These are phyloP conservation scores for Ceratobasidium sp. DNA, from an alignment of 1,284 basidiomycete genomes.

Conservation along the genomic window DNA sequence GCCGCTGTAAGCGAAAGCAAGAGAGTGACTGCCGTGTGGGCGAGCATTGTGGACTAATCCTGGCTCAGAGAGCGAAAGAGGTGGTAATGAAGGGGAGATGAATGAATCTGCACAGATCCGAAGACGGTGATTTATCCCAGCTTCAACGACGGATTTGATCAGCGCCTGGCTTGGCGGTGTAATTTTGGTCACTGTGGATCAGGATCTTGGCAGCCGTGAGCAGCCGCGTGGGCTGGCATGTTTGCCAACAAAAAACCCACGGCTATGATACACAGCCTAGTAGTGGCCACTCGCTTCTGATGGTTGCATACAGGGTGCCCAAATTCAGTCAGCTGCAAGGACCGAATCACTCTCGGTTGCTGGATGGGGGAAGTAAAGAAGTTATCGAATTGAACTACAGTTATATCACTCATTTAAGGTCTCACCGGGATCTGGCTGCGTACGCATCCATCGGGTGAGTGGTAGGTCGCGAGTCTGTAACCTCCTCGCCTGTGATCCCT, in stretches of 20 bases:
- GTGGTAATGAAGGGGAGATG: conserved; percentile 1
- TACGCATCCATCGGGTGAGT: too few relatives aligned
- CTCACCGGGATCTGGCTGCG: too few relatives aligned
- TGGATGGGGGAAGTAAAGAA: too few relatives aligned
- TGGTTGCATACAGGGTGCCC: too few relatives aligned
- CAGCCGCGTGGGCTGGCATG: not conserved
- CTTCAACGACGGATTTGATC: not conserved
- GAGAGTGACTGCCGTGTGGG: conserved; percentile 38
- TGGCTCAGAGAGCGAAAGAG: not conserved
- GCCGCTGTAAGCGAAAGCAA: conserved; percentile 2
- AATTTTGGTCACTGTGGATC: conserved; percentile 34
- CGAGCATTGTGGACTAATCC: conserved; percentile 17
- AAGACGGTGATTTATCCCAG: not conserved
- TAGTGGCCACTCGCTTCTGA: too few relatives aligned
- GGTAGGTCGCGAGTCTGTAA: too few relatives aligned
- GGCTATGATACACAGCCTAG: not conserved
- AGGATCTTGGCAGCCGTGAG: not conserved
- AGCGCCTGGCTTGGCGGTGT: conserved; percentile 32
- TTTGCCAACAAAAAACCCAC: not conserved
- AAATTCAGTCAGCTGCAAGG: too few relatives aligned
- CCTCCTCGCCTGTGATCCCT: too few relatives aligned
- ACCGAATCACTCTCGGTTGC: too few relatives aligned
- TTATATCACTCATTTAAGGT: too few relatives aligned
- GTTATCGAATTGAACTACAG: too few relatives aligned
- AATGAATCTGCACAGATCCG: not conserved